Evolutionary conservation across 2,329 filamentous ascomycete species (phyloP).

Genomic region (Paraconiothyrium sp.): DNA sequence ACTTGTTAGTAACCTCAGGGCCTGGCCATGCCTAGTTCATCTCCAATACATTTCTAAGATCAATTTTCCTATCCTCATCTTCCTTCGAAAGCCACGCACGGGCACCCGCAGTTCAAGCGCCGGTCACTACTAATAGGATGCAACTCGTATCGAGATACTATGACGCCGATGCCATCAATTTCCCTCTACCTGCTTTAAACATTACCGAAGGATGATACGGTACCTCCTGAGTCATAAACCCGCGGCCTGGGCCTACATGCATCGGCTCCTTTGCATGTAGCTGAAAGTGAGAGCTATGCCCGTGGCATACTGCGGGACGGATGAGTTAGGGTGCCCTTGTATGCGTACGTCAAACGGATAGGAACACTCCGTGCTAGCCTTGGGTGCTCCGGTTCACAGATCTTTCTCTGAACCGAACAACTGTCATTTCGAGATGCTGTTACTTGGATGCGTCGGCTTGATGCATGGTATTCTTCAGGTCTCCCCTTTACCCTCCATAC

Average conservation of each 20-base stretch:
- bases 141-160: not conserved
- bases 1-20: not conserved
- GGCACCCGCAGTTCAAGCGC: not conserved
- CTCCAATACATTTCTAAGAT: not conserved
- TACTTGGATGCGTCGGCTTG: constrained; percentile 4
- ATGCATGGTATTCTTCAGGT: not conserved
- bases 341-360: constrained; percentile 16
- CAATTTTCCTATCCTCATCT: not conserved
- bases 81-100: not conserved
- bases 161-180: no score
- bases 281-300: not conserved
- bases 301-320: not conserved
- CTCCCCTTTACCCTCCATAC: not conserved
- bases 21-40: no score
- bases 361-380: constrained; percentile 1
- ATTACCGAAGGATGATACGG: not conserved
- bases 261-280: not conserved
- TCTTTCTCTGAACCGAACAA: not conserved
- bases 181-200: not conserved
- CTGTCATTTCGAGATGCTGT: not conserved
- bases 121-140: not conserved
- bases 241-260: not conserved
- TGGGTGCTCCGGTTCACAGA: not conserved
- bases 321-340: not conserved
- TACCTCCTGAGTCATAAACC: not conserved